These are phyloP conservation scores for Phlebiopsis flavidoalba DNA, from an alignment of 768 basidiomycete species.

Conservation along the genomic window DNA sequence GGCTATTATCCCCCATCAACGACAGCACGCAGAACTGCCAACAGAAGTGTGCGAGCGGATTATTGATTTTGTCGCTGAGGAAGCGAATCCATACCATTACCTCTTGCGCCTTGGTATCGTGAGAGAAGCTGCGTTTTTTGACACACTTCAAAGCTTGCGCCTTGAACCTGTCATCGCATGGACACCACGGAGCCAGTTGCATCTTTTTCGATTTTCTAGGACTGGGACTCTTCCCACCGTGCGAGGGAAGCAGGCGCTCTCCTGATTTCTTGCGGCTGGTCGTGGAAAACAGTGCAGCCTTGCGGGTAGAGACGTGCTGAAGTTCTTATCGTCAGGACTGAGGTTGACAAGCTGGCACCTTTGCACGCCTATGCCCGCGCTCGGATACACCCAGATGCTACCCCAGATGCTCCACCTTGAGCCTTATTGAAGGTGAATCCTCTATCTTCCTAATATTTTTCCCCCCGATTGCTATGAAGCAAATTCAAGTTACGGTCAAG, in stretches of 20 bases:
- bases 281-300: not conserved
- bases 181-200: not conserved
- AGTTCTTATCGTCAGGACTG: not conserved
- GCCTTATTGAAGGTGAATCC: not conserved
- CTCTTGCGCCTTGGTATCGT: not conserved
- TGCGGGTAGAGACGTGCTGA: not conserved
- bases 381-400: not conserved
- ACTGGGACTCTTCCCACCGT: not conserved
- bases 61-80: not conserved
- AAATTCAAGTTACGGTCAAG: not conserved
- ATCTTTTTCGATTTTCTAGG: not conserved
- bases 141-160: not conserved
- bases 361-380: not conserved
- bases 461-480: not conserved
- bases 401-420: not conserved
- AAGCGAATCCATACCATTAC: not conserved
- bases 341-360: not conserved
- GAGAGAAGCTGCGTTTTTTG: not conserved
- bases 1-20: no score
- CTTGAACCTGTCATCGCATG: not conserved
- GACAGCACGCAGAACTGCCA: not conserved
- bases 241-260: not conserved
- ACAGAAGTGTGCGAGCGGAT: not conserved
- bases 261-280: not conserved
- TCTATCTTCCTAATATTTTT: not conserved